These are phyloP conservation scores for Venturia nashicola DNA, from an alignment of 2,329 filamentous ascomycete genomes.

Conservation along the genomic window DNA sequence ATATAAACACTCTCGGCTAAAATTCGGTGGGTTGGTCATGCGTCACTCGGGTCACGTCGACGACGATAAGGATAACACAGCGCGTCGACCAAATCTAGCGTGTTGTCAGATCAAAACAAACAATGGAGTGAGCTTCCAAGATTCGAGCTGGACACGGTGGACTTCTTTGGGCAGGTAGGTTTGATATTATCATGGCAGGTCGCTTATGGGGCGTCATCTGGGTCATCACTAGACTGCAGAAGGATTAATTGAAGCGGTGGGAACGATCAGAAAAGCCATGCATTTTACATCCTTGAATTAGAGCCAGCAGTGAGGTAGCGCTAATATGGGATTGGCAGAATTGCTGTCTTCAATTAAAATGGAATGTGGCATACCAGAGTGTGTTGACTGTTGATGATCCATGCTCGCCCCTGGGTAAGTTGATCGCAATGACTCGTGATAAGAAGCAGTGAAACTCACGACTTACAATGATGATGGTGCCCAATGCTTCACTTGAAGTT, in stretches of 20 bases:
- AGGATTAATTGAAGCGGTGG: neutral
- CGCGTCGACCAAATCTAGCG: neutral
- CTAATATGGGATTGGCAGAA: neutral
- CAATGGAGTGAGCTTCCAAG: neutral
- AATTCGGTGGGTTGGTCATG: neutral
- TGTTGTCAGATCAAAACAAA: neutral
- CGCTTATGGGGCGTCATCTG: neutral
- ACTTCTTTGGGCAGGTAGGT: neutral
- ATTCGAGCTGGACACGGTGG: neutral
- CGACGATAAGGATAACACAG: neutral
- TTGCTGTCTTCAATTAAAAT: neutral
- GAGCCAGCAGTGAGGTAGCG: neutral
- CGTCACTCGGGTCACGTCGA: neutral
- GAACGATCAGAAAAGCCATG: neutral
- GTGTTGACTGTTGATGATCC: neutral
- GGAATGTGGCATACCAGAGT: neutral
- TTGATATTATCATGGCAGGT: neutral
- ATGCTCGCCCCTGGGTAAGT: neutral
- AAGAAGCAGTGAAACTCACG: neutral
- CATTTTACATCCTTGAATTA: neutral
- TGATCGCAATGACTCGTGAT: neutral
- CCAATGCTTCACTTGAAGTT: neutral
- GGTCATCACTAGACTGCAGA: neutral
- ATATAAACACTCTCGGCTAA: neutral
- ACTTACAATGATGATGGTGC: neutral